Conservation (phyloP, 257 asterid species). For the Lavandula angustifolia region DNA sequence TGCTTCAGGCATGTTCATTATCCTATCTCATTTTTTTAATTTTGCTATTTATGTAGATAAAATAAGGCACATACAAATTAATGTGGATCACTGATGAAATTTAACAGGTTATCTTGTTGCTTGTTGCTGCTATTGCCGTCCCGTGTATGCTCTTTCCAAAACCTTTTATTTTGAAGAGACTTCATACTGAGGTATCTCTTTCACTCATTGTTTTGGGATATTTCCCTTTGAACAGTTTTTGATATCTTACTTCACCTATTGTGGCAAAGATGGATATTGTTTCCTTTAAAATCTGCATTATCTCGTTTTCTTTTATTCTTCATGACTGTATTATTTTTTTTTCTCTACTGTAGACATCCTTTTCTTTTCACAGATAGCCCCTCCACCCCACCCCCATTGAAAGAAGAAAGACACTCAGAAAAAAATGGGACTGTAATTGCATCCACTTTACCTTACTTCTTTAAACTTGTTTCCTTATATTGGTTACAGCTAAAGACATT, state of each 20-base stretch:
- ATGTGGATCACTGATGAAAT: slow-evolving; percentile 17
- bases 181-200: slow-evolving; percentile 73
- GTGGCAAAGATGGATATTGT: not conserved
- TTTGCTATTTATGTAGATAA: not conserved
- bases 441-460: not conserved
- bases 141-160: slow-evolving; percentile 98
- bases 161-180: slow-evolving; percentile 82
- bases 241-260: not conserved
- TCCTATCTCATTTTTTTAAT: slow-evolving; percentile 22
- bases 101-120: slow-evolving; percentile 70
- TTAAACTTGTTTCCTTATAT: too few relatives aligned
- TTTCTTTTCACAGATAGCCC: too few relatives aligned
- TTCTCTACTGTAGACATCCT: not conserved
- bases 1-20: slow-evolving; percentile 70
- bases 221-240: slow-evolving; percentile 16
- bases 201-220: slow-evolving; percentile 15
- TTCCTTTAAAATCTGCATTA: slow-evolving; percentile 2
- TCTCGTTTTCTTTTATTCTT: slow-evolving; percentile 13
- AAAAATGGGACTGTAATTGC: slow-evolving; percentile 8
- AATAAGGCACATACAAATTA: not conserved
- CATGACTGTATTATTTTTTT: not conserved
- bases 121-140: slow-evolving; percentile 75
- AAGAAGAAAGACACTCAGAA: too few relatives aligned
- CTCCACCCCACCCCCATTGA: too few relatives aligned
- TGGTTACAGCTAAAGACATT: slow-evolving; percentile 15